Evolutionary conservation across 306 rosid genomes (phyloP).

Genomic region (Comarum palustre): DNA sequence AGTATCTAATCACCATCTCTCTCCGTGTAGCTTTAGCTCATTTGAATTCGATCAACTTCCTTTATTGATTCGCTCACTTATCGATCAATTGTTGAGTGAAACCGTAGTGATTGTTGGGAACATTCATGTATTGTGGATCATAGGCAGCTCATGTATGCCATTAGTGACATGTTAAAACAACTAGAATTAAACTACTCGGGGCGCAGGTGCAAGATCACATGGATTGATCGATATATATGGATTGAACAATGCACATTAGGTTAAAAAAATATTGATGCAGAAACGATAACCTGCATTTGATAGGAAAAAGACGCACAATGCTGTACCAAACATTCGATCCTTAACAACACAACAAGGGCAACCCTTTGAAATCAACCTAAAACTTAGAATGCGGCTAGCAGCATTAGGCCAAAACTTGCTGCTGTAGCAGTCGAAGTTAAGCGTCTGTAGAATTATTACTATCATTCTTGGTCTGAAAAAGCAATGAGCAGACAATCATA

Average conservation of each 20-base stretch:
- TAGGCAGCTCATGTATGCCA: not conserved
- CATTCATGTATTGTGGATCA: not conserved
- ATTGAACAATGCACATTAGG: slow-evolving; percentile 12
- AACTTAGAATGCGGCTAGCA: slow-evolving; percentile 23
- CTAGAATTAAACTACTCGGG: not conserved
- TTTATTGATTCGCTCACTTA: not conserved
- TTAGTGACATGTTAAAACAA: not conserved
- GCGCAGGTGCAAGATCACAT: slow-evolving; percentile 25
- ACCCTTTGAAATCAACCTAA: slow-evolving; percentile 21
- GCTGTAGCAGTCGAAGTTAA: not conserved
- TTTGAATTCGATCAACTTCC: not conserved
- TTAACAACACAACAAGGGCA: slow-evolving; percentile 42
- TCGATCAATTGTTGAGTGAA: not conserved
- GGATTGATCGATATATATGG: not conserved
- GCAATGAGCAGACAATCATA: not conserved
- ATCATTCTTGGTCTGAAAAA: not conserved
- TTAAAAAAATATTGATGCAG: slow-evolving; percentile 32
- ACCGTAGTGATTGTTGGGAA: not conserved
- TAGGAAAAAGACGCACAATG: slow-evolving; percentile 37
- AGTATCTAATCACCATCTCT: not conserved
- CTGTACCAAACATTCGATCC: slow-evolving; percentile 39
- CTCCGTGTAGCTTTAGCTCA: not conserved
- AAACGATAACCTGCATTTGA: slow-evolving; percentile 37
- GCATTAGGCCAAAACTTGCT: slow-evolving; percentile 36
- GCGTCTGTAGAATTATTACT: not conserved